Evolutionary conservation across 2,329 filamentous ascomycete genomes (phyloP).

Genomic region (Aspergillus ochraceoroseus): DNA sequence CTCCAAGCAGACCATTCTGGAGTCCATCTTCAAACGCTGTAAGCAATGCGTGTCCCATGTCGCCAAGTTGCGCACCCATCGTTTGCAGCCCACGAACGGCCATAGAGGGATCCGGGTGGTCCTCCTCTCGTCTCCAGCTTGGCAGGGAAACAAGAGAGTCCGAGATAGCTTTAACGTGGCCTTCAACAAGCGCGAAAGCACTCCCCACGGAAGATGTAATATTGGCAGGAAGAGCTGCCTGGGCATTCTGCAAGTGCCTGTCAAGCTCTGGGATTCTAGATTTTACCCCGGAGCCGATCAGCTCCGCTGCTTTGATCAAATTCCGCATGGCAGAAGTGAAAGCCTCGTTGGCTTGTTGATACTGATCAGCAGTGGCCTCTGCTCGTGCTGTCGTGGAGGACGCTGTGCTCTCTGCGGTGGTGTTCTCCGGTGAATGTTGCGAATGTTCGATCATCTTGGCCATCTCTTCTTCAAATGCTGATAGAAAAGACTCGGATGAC

Average conservation of each 20-base stretch:
- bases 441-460: constrained; percentile 31
- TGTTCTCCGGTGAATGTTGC: constrained; percentile 12
- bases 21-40: constrained; percentile 37
- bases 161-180: constrained; percentile 36
- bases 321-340: constrained; percentile 34
- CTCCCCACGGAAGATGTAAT: constrained; percentile 35
- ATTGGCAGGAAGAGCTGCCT: constrained; percentile 35
- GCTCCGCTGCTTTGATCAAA: constrained; percentile 33
- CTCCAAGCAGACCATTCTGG: constrained; percentile 18
- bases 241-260: constrained; percentile 33
- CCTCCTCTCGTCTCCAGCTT: constrained; percentile 31
- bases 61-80: constrained; percentile 41
- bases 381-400: constrained; percentile 12
- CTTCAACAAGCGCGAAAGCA: constrained; percentile 36
- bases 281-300: constrained; percentile 35
- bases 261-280: constrained; percentile 38
- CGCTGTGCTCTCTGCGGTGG: constrained; percentile 13
- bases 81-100: constrained; percentile 37
- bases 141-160: constrained; percentile 38
- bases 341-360: constrained; percentile 28
- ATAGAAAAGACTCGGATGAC: constrained; percentile 32
- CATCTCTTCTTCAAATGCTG: constrained; percentile 40
- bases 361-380: constrained; percentile 13
- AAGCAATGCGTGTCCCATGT: constrained; percentile 38
- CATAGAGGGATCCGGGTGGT: too few species aligned